Percentiles rank a stretch among this genome's conserved stretches.
Conservation (phyloP, 1,284 basidiomycete genomes). For the Meira miltonrushii region DNA sequence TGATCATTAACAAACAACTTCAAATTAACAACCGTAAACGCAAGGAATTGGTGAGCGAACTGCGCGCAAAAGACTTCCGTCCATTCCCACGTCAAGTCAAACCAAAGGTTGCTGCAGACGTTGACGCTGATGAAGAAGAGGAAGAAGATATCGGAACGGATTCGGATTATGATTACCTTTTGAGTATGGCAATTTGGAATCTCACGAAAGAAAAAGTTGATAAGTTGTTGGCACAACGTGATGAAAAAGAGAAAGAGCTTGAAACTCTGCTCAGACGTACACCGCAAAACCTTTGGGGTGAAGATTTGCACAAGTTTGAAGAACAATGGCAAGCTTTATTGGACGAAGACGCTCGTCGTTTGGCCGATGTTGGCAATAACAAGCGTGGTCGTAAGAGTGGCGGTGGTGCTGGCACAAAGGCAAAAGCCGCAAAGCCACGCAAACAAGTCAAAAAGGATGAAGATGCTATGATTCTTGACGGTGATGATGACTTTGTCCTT, state of each 20-base stretch:
- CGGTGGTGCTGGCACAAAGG: slow-evolving; percentile 53
- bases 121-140: slow-evolving; percentile 61
- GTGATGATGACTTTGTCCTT: slow-evolving; percentile 36
- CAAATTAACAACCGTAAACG: slow-evolving; percentile 89
- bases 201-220: slow-evolving; percentile 92
- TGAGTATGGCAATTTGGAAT: slow-evolving; percentile 92
- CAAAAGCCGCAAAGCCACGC: slow-evolving; percentile 64
- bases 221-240: slow-evolving; percentile 73
- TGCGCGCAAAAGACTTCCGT: slow-evolving; percentile 74
- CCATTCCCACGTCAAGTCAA: slow-evolving; percentile 75
- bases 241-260: slow-evolving; percentile 77
- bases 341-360: slow-evolving; percentile 58
- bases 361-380: slow-evolving; percentile 62
- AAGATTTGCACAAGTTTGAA: slow-evolving; percentile 78
- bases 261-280: slow-evolving; percentile 71
- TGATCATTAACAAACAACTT: slow-evolving; percentile 88
- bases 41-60: slow-evolving; percentile 73
- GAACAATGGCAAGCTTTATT: slow-evolving; percentile 71
- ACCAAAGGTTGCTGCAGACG: slow-evolving; percentile 68
- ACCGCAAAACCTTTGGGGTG: slow-evolving; percentile 83
- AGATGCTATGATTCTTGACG: slow-evolving; percentile 17
- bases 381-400: slow-evolving; percentile 58
- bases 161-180: slow-evolving; percentile 85
- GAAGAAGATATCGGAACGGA: slow-evolving; percentile 47
- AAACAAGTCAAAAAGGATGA: slow-evolving; percentile 59